Base-by-base conservation (phyloP, 2,329 filamentous ascomycete species). In the Sporothrix pseudoabietina region DNA sequence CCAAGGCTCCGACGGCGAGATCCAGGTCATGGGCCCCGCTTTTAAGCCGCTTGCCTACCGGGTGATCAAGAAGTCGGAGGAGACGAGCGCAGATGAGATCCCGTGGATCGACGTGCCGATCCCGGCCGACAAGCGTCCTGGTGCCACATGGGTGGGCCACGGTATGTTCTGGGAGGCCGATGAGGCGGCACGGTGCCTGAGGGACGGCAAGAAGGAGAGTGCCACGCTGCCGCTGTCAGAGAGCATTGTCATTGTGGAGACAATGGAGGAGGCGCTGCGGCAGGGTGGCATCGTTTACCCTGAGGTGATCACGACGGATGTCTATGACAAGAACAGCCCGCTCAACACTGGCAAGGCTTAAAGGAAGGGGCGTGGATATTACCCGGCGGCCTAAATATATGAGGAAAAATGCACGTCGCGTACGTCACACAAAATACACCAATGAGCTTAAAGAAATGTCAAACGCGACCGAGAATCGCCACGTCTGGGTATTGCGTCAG, bases 221-320 rank as follows among this genome's bases (percentile, higher is more conserved):
- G 86, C 87, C 66, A 87, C 86, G 14, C 83, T 96, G 81, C 89
- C 90, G 26, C 88, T 89, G 84, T 86, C 88, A 63, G 94, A 97
- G 86, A 95, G 91, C 79, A 85, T 97, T 72, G 86, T 90, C 68
- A 93, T 97, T 76, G 97, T 97, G 94, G 91, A 94, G 80, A 83
- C 85, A 69, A 89, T 89, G 87, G 87, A 89, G 68, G 82, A 84
- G 77, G 84, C 84, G 32, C 81, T 89, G 77, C 82, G 80, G 78
- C 86, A 89, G 78, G 87, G 87, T 32, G 85, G 82, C 14, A 82
- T 89, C 68, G 76, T 79, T 76, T 89, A 89, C 77, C 87, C 87
- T 1, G 85, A 87, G 19, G 78, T 87, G 73, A 89, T 89, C 79
- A 84, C 87, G 14, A 87, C 83, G 12, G 85, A 87, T 76, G 84